Base-by-base conservation (phyloP, 768 basidiomycete species). In the Auriscalpium microsporum region DNA sequence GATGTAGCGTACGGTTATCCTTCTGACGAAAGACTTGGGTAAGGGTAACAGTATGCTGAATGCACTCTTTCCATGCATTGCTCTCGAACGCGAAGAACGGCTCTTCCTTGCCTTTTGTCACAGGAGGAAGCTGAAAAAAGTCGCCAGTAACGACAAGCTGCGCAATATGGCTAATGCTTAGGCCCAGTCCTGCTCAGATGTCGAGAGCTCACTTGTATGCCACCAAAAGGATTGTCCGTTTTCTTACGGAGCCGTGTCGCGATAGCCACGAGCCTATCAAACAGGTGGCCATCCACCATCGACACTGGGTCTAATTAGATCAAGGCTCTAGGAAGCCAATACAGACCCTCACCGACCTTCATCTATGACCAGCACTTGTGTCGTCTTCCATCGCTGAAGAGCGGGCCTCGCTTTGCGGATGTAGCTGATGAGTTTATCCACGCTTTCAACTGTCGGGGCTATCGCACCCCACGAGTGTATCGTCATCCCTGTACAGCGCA, bases 11-110 rank as follows among this genome's bases (percentile, higher is more conserved):
- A 86, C 86, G 69, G 46, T 78, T 74, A 63, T 88, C 86, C 52
- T 83, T 87, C 65, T 90, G 88, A 28, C 88, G 69, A 68, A 86
- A 90, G 4, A 90, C 88, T 60, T 86, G 80, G 5, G 75, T 82
- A 3, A 91, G 73, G 50, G 78, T 84, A 55, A 88, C 75, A 1
- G 80, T 86, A 50, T 74, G 69, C 49, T 80, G 74, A 48, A 83
- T 72, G 57, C 82, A 79, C n/a, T 73, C 67, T 48, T 76, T 72
- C 83, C 83, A 84, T 28, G 71, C 69, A 44, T 74, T 68, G 16
- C 83, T 81, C 61, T 88, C 82, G 63, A 87, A 88, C 0, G 81
- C 81, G 58, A 87, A 87, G 59, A 78, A 78, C 1, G 78, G 75
- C 8, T 64, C 59, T 49, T 61, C 52, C 4, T 68, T 65, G 17